A percentile compares a stretch with the other conserved stretches of the same genome.
phyloP scores from a whole-genome alignment of 768 basidiomycete genomes.

The Pleurotus citrinopileatus region DNA sequence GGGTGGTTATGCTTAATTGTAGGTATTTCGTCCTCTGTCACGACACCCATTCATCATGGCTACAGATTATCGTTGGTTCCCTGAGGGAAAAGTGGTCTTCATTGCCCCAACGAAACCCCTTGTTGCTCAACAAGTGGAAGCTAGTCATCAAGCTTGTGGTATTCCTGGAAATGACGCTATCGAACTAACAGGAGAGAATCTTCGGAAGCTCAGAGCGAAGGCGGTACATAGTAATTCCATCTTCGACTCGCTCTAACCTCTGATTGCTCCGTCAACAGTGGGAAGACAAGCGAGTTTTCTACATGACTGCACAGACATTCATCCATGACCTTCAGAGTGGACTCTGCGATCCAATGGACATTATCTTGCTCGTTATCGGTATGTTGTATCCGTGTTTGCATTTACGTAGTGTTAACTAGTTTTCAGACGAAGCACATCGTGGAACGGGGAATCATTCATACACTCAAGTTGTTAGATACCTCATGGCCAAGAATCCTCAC shows the following conservation, averaged over 20 bases:
- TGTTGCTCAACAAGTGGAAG: constrained; percentile 91
- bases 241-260: background rate
- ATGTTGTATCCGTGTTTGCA: constrained; percentile 13
- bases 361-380: constrained; percentile 90
- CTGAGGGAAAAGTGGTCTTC: constrained; percentile 89
- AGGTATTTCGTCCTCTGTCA: constrained; percentile 12
- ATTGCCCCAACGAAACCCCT: constrained; percentile 96
- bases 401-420: background rate
- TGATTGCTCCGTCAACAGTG: constrained; percentile 43
- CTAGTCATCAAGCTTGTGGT: constrained; percentile 91
- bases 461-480: constrained; percentile 78
- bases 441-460: constrained; percentile 94
- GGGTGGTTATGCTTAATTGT: constrained; percentile 96
- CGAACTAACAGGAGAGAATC: constrained; percentile 81
- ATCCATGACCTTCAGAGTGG: constrained; percentile 78
- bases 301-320: constrained; percentile 95
- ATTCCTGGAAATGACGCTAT: constrained; percentile 84
- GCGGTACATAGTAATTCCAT: constrained; percentile 41
- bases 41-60: constrained; percentile 8
- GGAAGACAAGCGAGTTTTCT: constrained; percentile 83
- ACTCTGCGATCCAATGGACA: constrained; percentile 73
- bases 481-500: constrained; percentile 94
- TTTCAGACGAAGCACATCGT: constrained; percentile 88
- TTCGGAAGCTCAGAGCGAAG: constrained; percentile 48
- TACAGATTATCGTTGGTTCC: constrained; percentile 89